These are phyloP conservation scores for Aspergillus biplanus DNA, from an alignment of 495 filamentous ascomycete species.

Conservation along the genomic window DNA sequence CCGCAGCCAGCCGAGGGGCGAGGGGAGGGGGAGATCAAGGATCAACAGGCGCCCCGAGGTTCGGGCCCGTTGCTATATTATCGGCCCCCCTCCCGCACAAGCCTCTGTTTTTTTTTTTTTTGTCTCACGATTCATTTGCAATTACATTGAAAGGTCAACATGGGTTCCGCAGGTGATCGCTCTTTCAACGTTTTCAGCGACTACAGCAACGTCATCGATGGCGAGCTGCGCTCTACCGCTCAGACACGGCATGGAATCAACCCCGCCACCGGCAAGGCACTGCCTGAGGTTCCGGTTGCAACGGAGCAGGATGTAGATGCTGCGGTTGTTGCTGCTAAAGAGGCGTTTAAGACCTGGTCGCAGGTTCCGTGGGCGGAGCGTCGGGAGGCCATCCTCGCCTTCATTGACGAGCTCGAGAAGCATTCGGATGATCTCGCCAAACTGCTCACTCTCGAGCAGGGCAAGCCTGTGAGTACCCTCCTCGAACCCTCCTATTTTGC, in stretches of 20 bases:
- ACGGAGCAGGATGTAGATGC: constrained; percentile 54
- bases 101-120: no score
- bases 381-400: constrained; percentile 51
- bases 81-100: no score
- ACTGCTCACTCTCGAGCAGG: constrained; percentile 51
- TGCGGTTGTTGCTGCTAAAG: constrained; percentile 45
- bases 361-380: constrained; percentile 49
- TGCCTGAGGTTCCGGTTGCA: constrained; percentile 57
- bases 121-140: no score
- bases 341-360: constrained; percentile 52
- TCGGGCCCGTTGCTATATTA: no score
- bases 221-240: constrained; percentile 33
- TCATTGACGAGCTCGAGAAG: constrained; percentile 43
- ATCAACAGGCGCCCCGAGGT: no score
- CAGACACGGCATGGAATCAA: constrained; percentile 17
- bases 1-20: no score
- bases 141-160: background rate
- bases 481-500: background rate
- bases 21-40: no score
- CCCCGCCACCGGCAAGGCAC: constrained; percentile 48
- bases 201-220: constrained; percentile 51
- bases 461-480: constrained; percentile 41
- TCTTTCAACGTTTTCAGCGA: constrained; percentile 8
- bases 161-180: constrained; percentile 1
- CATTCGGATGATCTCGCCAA: constrained; percentile 48